Percentiles rank a stretch among this genome's conserved stretches.
These are phyloP conservation scores for Rhynchosporium agropyri DNA, from an alignment of 2,329 filamentous ascomycete species.

Conservation along the genomic window DNA sequence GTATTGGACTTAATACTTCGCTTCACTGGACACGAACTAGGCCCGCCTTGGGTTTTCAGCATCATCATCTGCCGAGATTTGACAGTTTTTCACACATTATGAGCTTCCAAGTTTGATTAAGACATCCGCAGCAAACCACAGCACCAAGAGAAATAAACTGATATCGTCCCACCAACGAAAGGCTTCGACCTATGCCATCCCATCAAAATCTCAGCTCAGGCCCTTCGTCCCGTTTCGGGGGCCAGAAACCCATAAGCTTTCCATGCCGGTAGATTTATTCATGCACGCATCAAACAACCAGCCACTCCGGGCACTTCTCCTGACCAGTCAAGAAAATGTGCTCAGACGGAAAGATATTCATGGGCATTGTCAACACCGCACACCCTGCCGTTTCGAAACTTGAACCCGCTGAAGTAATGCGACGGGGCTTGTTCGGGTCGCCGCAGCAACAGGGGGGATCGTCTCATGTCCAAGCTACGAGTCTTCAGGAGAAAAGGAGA, in stretches of 20 bases:
- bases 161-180: conserved; percentile 4
- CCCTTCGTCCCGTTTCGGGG: background rate
- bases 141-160: background rate
- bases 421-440: conserved; percentile 1
- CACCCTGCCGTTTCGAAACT: conserved; percentile 6
- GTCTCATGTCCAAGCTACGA: conserved; percentile 9
- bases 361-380: background rate
- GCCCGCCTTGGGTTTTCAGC: too few relatives aligned
- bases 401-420: background rate
- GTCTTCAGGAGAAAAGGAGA: background rate
- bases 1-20: too few relatives aligned
- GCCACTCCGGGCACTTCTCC: background rate
- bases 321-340: background rate
- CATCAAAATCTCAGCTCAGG: background rate
- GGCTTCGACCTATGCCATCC: background rate
- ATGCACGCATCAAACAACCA: background rate
- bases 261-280: background rate
- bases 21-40: too few relatives aligned
- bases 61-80: background rate
- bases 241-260: conserved; percentile 4
- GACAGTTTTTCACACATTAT: background rate
- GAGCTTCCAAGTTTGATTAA: background rate
- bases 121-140: background rate
- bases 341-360: background rate
- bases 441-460: conserved; percentile 10